Base-by-base conservation (phyloP, 2,329 filamentous ascomycete species). In the Aspergillus arachidicola region DNA sequence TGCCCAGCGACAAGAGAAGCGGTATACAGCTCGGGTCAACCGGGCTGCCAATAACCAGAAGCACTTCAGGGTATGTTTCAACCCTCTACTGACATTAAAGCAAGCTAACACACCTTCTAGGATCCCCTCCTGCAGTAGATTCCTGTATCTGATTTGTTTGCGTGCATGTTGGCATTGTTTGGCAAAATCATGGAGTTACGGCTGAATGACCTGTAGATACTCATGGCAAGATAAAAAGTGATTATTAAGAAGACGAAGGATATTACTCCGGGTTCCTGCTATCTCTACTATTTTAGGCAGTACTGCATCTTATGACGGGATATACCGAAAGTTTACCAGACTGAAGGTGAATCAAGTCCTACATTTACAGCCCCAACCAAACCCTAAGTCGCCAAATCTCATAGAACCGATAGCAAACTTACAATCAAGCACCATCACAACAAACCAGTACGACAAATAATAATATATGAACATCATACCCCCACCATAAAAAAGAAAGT, bases 31-130 rank as follows among this genome's bases (percentile, higher is more conserved):
- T 80, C 85, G 86, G 36, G 85, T 93, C 72, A 89, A 94, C 73
- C 90, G 87, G 81, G 86, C 86, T 72, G 84, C 82, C 64, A 97
- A 97, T 80, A 86, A 86, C 82, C 92, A 96, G 77, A 91, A 91
- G 80, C 88, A 91, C 76, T 91, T 85, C 83, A 83, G 89, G 73
- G 85, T 85, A 80, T 79, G 83, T 80, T 58, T 41, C 23, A 16
- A 11, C 32, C 55, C 21, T 21, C 28, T 43, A 43, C 16, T n/a
- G 60, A n/a, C 30, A 16, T 16, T 16, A 4, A 34, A 51, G 34
- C 36, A 60, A 26, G 41, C 71, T 75, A 71, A 75, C 58, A 23
- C 48, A 43, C 26, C 26, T 34, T 58, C 10, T 65, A 82, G 77
- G 86, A 88, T 73, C 85, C 79, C 30, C 79, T 85, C 54, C 77